These are phyloP conservation scores for Nannochloropsis oceanica DNA, from an alignment of 108 stramenopile species.

Conservation along the genomic window DNA sequence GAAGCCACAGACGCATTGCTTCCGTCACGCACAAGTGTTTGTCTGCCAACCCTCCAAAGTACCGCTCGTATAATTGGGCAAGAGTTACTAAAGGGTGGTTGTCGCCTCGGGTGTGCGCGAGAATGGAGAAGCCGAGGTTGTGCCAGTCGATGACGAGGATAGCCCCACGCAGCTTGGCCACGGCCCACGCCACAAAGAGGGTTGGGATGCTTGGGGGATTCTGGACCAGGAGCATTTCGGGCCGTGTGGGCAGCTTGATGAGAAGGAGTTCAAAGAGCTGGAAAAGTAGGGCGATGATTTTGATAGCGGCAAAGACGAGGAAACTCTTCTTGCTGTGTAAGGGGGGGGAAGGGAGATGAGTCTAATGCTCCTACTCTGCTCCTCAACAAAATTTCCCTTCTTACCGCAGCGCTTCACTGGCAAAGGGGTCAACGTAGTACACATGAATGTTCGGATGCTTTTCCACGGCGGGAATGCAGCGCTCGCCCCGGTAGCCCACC, in stretches of 20 bases:
- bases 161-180: slow-evolving; percentile 46
- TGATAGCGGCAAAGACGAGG: slow-evolving; percentile 5
- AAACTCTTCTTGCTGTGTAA: slow-evolving; percentile 1
- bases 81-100: slow-evolving; percentile 23
- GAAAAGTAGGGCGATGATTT: background rate
- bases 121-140: slow-evolving; percentile 90
- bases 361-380: too few relatives aligned
- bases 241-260: background rate
- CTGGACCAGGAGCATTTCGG: slow-evolving; percentile 61
- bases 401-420: background rate
- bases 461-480: slow-evolving; percentile 24
- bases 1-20: slow-evolving; percentile 67
- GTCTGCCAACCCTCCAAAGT: slow-evolving; percentile 56
- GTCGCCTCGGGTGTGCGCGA: slow-evolving; percentile 28
- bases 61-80: slow-evolving; percentile 39
- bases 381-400: background rate
- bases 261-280: background rate
- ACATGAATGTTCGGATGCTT: slow-evolving; percentile 6
- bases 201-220: slow-evolving; percentile 92
- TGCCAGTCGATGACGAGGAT: slow-evolving; percentile 79
- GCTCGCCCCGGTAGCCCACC: slow-evolving; percentile 35
- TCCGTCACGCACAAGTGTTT: slow-evolving; percentile 76
- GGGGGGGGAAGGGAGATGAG: too few relatives aligned
- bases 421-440: slow-evolving; percentile 16
- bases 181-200: slow-evolving; percentile 47